A percentile compares a stretch with the other conserved stretches of the same genome.
Conservation (phyloP, 2,329 filamentous ascomycete species). For the Hansfordia pulvinata region DNA sequence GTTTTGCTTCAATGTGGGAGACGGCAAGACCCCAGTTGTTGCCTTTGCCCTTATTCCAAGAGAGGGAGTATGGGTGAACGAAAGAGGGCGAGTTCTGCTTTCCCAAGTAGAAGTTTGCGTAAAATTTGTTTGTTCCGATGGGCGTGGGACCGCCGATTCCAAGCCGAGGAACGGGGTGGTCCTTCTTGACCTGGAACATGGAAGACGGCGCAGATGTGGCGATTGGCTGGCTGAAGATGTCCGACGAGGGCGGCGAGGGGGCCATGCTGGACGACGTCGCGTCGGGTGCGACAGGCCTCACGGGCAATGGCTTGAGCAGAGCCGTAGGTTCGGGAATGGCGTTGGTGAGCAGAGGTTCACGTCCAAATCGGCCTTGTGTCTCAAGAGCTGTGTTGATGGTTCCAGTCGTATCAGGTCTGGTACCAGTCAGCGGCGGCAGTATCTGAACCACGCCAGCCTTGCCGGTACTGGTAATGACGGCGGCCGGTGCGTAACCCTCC, state of each 20-base stretch:
- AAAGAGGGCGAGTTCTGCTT: constrained; percentile 57
- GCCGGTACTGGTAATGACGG: constrained; percentile 16
- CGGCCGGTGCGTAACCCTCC: constrained; percentile 12
- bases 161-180: constrained; percentile 44
- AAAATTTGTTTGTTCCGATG: constrained; percentile 68
- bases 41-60: constrained; percentile 53
- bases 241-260: constrained; percentile 8
- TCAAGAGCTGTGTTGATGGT: constrained; percentile 18
- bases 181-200: constrained; percentile 29
- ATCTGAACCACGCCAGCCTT: constrained; percentile 20
- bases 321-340: constrained; percentile 23
- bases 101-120: constrained; percentile 67
- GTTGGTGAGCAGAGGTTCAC: constrained; percentile 14
- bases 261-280: constrained; percentile 9
- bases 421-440: constrained; percentile 13
- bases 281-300: constrained; percentile 5
- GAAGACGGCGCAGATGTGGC: constrained; percentile 35
- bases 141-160: constrained; percentile 34
- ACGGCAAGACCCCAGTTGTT: constrained; percentile 67
- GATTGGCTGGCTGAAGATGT: constrained; percentile 45
- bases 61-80: constrained; percentile 61
- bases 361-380: constrained; percentile 10
- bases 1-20: constrained; percentile 55
- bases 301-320: constrained; percentile 12
- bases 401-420: constrained; percentile 17